These are phyloP conservation scores for Colletotrichum filicis DNA, from an alignment of 2,329 filamentous ascomycete species.

Conservation along the genomic window DNA sequence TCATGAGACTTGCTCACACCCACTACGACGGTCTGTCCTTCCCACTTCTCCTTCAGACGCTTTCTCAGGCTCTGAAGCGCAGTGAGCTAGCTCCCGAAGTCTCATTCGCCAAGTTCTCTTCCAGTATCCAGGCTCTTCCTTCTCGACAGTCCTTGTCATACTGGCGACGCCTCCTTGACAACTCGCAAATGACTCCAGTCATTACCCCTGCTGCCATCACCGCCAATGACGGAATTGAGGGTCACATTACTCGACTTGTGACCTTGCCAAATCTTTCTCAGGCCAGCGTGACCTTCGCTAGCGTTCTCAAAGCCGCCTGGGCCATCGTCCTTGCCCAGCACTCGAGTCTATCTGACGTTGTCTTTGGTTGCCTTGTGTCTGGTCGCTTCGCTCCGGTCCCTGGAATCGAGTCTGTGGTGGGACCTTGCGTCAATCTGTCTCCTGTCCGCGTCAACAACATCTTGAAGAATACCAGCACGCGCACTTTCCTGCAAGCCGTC, in stretches of 20 bases:
- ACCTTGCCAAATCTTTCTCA: not conserved
- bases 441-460: conserved; percentile 14
- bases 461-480: not conserved
- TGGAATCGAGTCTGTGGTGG: conserved; percentile 34
- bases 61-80: not conserved
- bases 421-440: conserved; percentile 28
- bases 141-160: not conserved
- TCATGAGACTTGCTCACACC: not conserved
- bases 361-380: conserved; percentile 36
- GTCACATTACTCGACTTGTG: not conserved
- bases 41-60: not conserved
- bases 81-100: not conserved
- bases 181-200: not conserved
- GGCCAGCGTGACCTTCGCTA: conserved; percentile 11
- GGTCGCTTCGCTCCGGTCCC: conserved; percentile 37
- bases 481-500: conserved; percentile 22
- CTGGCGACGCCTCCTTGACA: not conserved
- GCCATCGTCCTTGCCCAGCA: conserved; percentile 33
- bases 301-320: conserved; percentile 35
- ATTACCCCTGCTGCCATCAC: not conserved
- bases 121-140: not conserved
- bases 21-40: not conserved
- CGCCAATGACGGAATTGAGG: not conserved
- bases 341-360: conserved; percentile 19
- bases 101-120: not conserved